Base-by-base conservation (phyloP, 2,329 filamentous ascomycete genomes). In the Hypoxylon sp. region DNA sequence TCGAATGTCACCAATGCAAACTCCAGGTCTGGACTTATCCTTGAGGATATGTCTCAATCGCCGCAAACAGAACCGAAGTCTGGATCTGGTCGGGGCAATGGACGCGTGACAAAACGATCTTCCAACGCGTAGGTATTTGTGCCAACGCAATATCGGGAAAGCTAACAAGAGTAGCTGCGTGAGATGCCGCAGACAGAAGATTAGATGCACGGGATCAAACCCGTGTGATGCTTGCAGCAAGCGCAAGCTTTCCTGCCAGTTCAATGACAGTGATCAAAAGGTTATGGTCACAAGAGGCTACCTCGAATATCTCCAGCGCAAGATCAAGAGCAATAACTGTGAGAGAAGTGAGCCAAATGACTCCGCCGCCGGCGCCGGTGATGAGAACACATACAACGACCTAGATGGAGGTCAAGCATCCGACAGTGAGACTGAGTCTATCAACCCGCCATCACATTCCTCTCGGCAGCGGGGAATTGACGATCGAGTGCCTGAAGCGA, bases 201-300 rank as follows among this genome's bases (percentile, higher is more conserved):
- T 30, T 7, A 30, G 43, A 46, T 46, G 19, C 43, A 46, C 43
- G 1, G 19, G 43, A 3, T 13, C 43, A 7, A 46, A 46, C 19
- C 43, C 43, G 4, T 46, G 43, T 17, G 43, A 46, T 46, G 43
- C 43, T 46, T 23, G 43, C 21, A 21, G 9, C 21, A 46, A 46
- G 43, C 43, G 17, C 43, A 46, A 46, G 43, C 9, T 23, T 9
- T 46, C 43, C 13, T 23, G 9, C 21, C 43, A 46, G 3, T 46
- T 23, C 9, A 46, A 46, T 25, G 19, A 23, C 19, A 46, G 43
- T 25, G 43, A 46, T 17, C 17, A 46, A 9, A 46, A 46, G 14
- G 43, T 46, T 14, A 46, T 46, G 43, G 43, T 46, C 43, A 23
- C 43, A 25, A 13, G 19, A 46, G 43, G 43, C 2, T 46, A 46